Evolutionary conservation across 805 yeast genomes (phyloP), one percentile per base, ranked within the genome.

Genomic region (Metschnikowia cubensis): DNA sequence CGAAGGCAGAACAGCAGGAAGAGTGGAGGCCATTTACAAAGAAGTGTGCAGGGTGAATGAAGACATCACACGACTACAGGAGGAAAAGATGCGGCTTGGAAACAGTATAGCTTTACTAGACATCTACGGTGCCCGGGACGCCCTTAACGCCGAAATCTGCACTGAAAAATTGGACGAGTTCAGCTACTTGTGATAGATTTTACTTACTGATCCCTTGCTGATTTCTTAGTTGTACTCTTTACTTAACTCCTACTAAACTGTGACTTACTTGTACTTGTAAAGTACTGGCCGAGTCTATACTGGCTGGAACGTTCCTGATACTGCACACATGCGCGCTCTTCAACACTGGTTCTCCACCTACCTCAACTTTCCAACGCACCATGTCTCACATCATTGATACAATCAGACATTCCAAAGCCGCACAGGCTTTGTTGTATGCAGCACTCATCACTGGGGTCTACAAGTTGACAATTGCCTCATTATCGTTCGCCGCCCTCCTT

Each of bases 391-490:
- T 42, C 20, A 29, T 54, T 18, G 36, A 47, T 13, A 25, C 49
- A 17, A 34, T 50, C 34, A 40, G 57, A 46, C 49, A 51, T 37
- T 46, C 52, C 57, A 56, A 60, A 20, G 21, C 34, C 38, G 50
- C 47, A 21, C 59, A 58, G 45, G 15, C 14, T n/a, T 11, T 42
- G 17, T 33, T 67, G 21, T 59, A 56, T 45, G 58, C 52, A 1
- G 73, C 81, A 1, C 68, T 86, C 32, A 68, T 77, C n/a, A 68
- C 83, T 42, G 96, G 96, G 38, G 77, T 81, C 2, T 65, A 74
- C 58, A 85, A 86, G 63, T 56, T 83, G 36, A 79, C 87, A 34
- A 66, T 76, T 2, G 59, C 77, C 18, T 48, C 74, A 0, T 70
- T 86, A 51, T 77, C 84, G 52, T 71, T 79, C 45, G 53, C 65